Evolutionary conservation across 345 rosid species (phyloP).

Genomic region (Aquilaria sinensis): DNA sequence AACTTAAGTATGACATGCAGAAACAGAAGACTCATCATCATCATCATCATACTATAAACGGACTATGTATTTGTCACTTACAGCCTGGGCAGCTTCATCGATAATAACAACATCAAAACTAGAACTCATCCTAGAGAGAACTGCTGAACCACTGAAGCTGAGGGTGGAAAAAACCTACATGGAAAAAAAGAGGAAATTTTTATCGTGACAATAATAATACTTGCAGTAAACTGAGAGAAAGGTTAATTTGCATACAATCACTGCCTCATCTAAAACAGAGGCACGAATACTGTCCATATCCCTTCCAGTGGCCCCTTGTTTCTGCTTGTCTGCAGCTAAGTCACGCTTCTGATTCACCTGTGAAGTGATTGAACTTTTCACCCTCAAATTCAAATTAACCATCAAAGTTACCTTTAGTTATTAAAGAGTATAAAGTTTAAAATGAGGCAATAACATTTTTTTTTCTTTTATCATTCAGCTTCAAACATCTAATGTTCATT

Average conservation of each 20-base stretch:
- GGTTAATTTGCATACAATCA: slow-evolving; percentile 48
- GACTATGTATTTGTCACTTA: slow-evolving; percentile 26
- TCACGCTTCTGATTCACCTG: slow-evolving; percentile 79
- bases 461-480: too few species aligned
- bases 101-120: slow-evolving; percentile 94
- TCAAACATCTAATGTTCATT: too few species aligned
- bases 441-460: too few species aligned
- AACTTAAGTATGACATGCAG: too few species aligned
- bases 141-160: slow-evolving; percentile 87
- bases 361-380: slow-evolving; percentile 16
- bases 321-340: slow-evolving; percentile 60
- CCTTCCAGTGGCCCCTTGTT: slow-evolving; percentile 56
- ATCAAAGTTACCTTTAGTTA: too few species aligned
- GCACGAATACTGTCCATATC: slow-evolving; percentile 73
- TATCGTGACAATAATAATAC: slow-evolving; percentile 3
- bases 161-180: slow-evolving; percentile 86
- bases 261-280: slow-evolving; percentile 82
- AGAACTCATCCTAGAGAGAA: slow-evolving; percentile 57
- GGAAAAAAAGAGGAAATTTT: slow-evolving; percentile 12
- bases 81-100: slow-evolving; percentile 99
- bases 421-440: too few species aligned
- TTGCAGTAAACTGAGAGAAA: slow-evolving; percentile 11
- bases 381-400: slow-evolving; percentile 3
- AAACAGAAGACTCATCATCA: too few species aligned
- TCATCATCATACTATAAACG: too few species aligned